These are phyloP conservation scores for Clarkia xantiana DNA, from an alignment of 345 rosid species.

Conservation along the genomic window DNA sequence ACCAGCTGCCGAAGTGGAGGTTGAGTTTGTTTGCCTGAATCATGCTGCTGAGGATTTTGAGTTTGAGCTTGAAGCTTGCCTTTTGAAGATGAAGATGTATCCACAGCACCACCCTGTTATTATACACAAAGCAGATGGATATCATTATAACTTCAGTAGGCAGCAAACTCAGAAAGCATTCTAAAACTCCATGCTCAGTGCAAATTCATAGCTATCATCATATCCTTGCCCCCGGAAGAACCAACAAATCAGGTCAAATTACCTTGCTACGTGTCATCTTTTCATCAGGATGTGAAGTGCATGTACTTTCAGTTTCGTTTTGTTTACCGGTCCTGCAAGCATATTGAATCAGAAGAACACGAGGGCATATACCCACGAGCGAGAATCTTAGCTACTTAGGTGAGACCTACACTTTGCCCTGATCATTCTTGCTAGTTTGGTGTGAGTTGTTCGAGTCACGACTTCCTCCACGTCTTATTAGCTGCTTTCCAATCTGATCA, in stretches of 20 bases:
- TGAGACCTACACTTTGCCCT: conserved; percentile 28
- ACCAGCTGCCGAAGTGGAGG: conserved; percentile 21
- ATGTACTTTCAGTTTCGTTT: conserved; percentile 23
- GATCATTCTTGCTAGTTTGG: conserved; percentile 15
- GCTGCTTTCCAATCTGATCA: conserved; percentile 42
- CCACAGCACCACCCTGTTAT: no score
- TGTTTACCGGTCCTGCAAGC: conserved; percentile 37
- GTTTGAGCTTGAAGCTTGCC: conserved; percentile 25
- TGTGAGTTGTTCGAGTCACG: conserved; percentile 23
- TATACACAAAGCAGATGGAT: no score
- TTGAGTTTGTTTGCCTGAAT: conserved; percentile 13
- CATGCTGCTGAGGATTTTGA: conserved; percentile 7
- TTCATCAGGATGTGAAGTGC: conserved; percentile 15
- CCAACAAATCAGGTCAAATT: background rate
- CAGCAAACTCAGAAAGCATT: no score
- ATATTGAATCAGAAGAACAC: background rate
- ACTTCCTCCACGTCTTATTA: conserved; percentile 26
- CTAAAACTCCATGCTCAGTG: no score
- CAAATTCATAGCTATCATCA: background rate
- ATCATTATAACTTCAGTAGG: no score
- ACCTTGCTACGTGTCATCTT: conserved; percentile 45
- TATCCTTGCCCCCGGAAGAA: background rate
- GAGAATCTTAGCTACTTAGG: conserved; percentile 1
- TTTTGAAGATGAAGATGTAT: background rate
- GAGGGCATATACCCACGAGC: background rate